Conservation (phyloP, 2,329 filamentous ascomycete species). For the Cylindrodendrum hubeiense region DNA sequence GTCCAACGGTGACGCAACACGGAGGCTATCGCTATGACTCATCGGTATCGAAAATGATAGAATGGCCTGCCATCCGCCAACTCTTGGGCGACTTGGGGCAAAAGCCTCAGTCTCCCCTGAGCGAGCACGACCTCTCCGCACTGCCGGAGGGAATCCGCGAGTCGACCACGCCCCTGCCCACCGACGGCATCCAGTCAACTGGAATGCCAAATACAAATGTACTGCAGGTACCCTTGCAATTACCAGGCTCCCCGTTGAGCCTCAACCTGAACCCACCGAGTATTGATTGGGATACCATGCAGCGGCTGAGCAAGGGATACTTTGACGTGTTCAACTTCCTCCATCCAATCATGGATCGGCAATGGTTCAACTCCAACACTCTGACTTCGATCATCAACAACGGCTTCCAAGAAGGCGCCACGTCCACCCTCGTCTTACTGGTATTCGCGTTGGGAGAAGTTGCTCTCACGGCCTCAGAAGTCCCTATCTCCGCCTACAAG, state of each 20-base stretch:
- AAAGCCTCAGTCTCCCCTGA: conserved; percentile 33
- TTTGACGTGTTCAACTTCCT: conserved; percentile 72
- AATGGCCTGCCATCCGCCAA: conserved; percentile 44
- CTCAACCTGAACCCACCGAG: conserved; percentile 34
- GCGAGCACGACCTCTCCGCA: conserved; percentile 31
- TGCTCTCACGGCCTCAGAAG: conserved; percentile 63
- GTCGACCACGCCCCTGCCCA: conserved; percentile 34
- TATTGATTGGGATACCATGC: conserved; percentile 63
- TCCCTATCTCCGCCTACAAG: conserved; percentile 58
- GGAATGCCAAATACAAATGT: conserved; percentile 33
- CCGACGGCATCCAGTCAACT: conserved; percentile 39
- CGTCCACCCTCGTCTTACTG: conserved; percentile 66
- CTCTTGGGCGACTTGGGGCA: conserved; percentile 42
- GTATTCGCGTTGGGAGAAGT: conserved; percentile 71
- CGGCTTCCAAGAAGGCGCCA: conserved; percentile 60
- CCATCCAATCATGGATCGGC: conserved; percentile 69
- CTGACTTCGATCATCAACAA: conserved; percentile 58
- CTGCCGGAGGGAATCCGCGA: conserved; percentile 39
- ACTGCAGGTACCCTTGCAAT: conserved; percentile 37
- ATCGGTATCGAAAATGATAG: conserved; percentile 40
- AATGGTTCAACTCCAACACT: conserved; percentile 62
- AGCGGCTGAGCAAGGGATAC: conserved; percentile 64
- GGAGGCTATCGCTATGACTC: conserved; percentile 46
- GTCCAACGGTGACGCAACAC: conserved; percentile 31
- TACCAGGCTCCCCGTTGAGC: conserved; percentile 26